Percentiles rank a stretch among this genome's conserved stretches.
These are phyloP conservation scores for Vigna mungo DNA, from an alignment of 306 rosid species.

Conservation along the genomic window DNA sequence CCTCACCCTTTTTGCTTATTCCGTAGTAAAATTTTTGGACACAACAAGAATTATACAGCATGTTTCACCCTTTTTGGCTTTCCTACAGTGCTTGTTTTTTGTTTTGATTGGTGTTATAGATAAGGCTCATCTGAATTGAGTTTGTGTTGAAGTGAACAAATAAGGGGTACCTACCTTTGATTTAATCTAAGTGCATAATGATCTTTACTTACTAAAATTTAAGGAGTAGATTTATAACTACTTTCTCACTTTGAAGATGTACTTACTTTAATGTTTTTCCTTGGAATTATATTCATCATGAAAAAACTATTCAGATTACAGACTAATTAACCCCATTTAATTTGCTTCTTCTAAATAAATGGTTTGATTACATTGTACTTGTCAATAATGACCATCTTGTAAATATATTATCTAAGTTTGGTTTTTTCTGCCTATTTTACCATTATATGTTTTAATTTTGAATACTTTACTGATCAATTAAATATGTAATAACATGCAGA, in stretches of 20 bases:
- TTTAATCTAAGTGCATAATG: background rate
- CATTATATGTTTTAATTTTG: no score
- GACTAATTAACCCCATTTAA: no score
- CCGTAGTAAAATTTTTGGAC: constrained; percentile 7
- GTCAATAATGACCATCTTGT: no score
- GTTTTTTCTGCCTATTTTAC: no score
- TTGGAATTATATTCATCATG: background rate
- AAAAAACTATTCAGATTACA: background rate
- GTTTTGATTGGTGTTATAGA: constrained; percentile 9
- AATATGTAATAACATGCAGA: no score
- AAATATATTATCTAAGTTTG: no score
- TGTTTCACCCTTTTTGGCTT: constrained; percentile 25
- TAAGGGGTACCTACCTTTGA: background rate
- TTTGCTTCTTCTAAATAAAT: no score
- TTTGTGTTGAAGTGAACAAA: no score
- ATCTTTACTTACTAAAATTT: background rate
- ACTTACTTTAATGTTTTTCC: background rate
- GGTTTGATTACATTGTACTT: no score
- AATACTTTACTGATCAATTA: no score
- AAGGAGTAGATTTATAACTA: background rate
- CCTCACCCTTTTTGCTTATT: constrained; percentile 21
- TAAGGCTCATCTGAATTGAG: background rate
- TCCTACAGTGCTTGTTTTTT: background rate
- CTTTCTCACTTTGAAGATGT: background rate
- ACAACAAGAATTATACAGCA: constrained; percentile 9